Percentiles rank a stretch among this genome's conserved stretches.
These are phyloP conservation scores for Arctostaphylos glauca DNA, from an alignment of 148 eudicot species.

Conservation along the genomic window DNA sequence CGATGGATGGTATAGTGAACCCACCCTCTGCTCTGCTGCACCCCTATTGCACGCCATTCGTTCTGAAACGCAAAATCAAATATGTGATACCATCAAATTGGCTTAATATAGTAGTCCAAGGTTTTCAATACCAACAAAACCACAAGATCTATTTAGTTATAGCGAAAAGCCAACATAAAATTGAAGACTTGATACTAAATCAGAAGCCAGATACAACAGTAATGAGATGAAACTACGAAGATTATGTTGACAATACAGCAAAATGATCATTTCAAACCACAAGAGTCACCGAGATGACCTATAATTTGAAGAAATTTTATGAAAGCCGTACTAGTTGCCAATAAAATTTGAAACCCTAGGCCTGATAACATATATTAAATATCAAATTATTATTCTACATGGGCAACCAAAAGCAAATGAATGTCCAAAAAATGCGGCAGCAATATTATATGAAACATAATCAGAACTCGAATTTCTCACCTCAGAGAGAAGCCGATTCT, in stretches of 20 bases:
- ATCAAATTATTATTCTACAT: neutral
- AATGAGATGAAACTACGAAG: neutral
- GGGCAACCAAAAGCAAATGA: neutral
- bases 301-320: neutral
- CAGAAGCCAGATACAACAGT: neutral
- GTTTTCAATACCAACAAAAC: neutral
- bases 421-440: neutral
- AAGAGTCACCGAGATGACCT: neutral
- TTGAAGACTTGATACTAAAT: neutral
- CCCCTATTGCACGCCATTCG: constrained; percentile 90
- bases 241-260: neutral
- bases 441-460: neutral
- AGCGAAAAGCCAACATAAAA: neutral
- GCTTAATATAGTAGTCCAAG: neutral
- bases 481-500: constrained; percentile 78
- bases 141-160: neutral
- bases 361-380: neutral
- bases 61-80: constrained; percentile 33
- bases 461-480: constrained; percentile 21
- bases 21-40: constrained; percentile 93
- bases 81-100: neutral
- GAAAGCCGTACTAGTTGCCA: neutral
- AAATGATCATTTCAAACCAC: neutral
- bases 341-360: neutral
- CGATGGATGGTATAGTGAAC: constrained; percentile 89